Base-by-base conservation (phyloP, 306 rosid genomes). In the Echinosophora koreensis region DNA sequence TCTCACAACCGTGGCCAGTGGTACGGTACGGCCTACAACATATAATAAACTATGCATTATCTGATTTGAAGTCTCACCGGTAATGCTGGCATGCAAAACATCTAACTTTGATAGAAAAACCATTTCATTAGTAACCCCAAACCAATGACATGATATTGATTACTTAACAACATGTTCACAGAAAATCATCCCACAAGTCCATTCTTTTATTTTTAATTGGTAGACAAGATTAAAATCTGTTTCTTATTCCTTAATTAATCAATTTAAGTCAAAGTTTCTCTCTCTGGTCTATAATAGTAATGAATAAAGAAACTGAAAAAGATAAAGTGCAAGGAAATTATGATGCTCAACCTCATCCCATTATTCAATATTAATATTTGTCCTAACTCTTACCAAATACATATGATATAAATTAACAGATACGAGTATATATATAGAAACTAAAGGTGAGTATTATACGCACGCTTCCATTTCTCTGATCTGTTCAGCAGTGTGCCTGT, bases 401-500 rank as follows among this genome's bases (percentile, higher is more conserved):
- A 27, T 64, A 17, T 1, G 42, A 22, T 22, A 1, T 22, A 22
- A 0, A 22, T n/a, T n/a, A 47, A 74, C 9, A 15, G 14, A 71
- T 14, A 30, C 4, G 6, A 4, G 30, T 14, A 66, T 17, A 6
- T 30, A 6, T 30, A 30, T 30, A 30, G 32, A 42, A 37, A 15
- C 2, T 14, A 2, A 55, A 47, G 37, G 39, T 37, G 5, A 22
- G 10, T n/a, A 44, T 8, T 37, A n/a, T 8, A 69, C 72, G 80
- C 62, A 91, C 98, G 96, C 91, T 90, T 96, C 99, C 99, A 96
- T 92, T 86, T 89, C 96, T 91, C 91, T 84, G 86, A 92, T 96
- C 78, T 96, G 98, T 14, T 92, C 92, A 13, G 89, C 83, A 28
- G 98, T 96, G 84, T 96, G 99, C 30, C 99, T 76, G 27, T 96